These are phyloP conservation scores for Hirschioporus abietinus DNA, from an alignment of 768 basidiomycete genomes.

Conservation along the genomic window DNA sequence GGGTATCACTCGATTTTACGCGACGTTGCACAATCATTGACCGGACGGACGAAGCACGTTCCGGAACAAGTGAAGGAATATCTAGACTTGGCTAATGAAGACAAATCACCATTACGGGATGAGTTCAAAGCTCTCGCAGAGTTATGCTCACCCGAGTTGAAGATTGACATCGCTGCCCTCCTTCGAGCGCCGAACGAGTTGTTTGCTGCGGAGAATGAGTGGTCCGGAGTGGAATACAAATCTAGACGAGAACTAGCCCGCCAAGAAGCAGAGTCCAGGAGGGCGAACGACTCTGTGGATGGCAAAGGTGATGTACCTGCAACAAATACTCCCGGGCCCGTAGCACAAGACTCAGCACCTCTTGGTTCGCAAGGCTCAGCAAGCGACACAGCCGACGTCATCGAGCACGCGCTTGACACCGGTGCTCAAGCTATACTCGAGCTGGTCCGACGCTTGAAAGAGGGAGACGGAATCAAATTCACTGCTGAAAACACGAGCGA, in stretches of 20 bases:
- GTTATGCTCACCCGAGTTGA: slow-evolving; percentile 11
- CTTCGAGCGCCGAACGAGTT: slow-evolving; percentile 38
- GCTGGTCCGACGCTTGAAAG: slow-evolving; percentile 28
- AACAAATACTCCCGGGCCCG: neutral
- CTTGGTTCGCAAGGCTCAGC: neutral
- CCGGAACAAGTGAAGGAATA: neutral
- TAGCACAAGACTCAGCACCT: neutral
- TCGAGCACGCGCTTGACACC: slow-evolving; percentile 53
- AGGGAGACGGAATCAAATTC: slow-evolving; percentile 14
- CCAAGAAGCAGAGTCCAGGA: slow-evolving; percentile 35
- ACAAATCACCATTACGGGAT: neutral
- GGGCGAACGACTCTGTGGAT: slow-evolving; percentile 16
- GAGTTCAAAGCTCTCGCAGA: neutral
- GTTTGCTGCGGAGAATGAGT: slow-evolving; percentile 30
- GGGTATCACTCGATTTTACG: slow-evolving; percentile 35
- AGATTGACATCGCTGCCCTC: slow-evolving; percentile 38
- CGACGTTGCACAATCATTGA: slow-evolving; percentile 18
- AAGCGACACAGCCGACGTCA: slow-evolving; percentile 30
- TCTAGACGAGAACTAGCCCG: slow-evolving; percentile 43
- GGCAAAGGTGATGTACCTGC: neutral
- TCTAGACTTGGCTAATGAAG: neutral
- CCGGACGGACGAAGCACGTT: slow-evolving; percentile 7
- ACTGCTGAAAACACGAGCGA: slow-evolving; percentile 13
- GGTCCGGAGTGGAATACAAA: slow-evolving; percentile 25
- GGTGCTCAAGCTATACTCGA: slow-evolving; percentile 47